Percentiles rank a stretch among this genome's conserved stretches.
phyloP scores from a whole-genome alignment of 768 basidiomycete genomes.

The Tephrocybe sp. region DNA sequence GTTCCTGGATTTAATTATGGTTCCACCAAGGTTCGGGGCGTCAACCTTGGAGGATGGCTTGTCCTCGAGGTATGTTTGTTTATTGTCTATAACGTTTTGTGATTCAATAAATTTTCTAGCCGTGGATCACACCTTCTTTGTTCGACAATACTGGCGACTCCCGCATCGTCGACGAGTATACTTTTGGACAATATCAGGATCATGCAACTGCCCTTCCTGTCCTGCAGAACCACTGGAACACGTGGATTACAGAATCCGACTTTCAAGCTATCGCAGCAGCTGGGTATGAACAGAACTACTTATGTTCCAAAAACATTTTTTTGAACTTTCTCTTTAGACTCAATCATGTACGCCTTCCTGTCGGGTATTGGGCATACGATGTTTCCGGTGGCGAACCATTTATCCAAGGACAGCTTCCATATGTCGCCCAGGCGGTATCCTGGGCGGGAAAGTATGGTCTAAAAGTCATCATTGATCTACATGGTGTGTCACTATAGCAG shows the following conservation, averaged over 20 bases:
- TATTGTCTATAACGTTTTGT: too few species aligned
- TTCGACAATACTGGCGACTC: conserved; percentile 66
- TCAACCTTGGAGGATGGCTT: conserved; percentile 72
- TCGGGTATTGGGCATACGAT: conserved; percentile 92
- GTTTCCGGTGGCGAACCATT: conserved; percentile 77
- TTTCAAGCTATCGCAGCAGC: conserved; percentile 74
- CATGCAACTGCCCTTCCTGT: conserved; percentile 43
- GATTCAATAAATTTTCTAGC: too few species aligned
- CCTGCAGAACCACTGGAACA: conserved; percentile 73
- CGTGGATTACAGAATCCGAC: conserved; percentile 84
- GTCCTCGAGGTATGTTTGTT: conserved; percentile 46
- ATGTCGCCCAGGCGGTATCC: conserved; percentile 60
- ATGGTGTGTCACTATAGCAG: conserved; percentile 34
- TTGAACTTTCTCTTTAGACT: conserved; percentile 40
- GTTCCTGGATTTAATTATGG: conserved; percentile 72
- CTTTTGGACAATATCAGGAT: conserved; percentile 67
- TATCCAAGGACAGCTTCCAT: conserved; percentile 74
- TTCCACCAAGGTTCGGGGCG: conserved; percentile 72
- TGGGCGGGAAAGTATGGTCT: conserved; percentile 74
- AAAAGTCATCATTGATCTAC: conserved; percentile 82
- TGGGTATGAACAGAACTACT: conserved; percentile 46
- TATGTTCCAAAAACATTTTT: conserved; percentile 3
- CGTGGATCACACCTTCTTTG: conserved; percentile 78
- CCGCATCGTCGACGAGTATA: conserved; percentile 75
- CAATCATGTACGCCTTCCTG: conserved; percentile 82